Conservation (phyloP, 129 eudicot species). For the Artemisia tridentata region DNA sequence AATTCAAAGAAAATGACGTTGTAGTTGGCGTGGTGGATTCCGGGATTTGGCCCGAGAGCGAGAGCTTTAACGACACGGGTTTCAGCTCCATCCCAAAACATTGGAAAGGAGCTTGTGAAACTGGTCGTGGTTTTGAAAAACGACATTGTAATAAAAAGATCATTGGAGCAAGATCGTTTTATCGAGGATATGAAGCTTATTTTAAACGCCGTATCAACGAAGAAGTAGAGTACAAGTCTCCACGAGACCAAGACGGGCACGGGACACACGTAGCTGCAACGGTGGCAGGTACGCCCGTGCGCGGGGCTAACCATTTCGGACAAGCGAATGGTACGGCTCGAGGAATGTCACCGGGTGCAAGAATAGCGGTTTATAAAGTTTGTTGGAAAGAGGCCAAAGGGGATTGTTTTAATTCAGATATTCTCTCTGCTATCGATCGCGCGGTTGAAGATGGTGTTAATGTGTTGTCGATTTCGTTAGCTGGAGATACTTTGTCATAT, state of each 20-base stretch:
- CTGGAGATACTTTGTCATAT: constrained; percentile 59
- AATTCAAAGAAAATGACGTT: constrained; percentile 36
- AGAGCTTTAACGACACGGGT: constrained; percentile 60
- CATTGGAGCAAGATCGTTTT: constrained; percentile 61
- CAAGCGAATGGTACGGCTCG: constrained; percentile 58
- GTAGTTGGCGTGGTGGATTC: constrained; percentile 69
- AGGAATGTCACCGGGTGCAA: constrained; percentile 62
- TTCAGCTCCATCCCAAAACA: constrained; percentile 39
- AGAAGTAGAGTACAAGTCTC: constrained; percentile 54
- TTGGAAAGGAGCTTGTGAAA: constrained; percentile 68
- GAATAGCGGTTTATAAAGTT: constrained; percentile 68
- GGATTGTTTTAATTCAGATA: constrained; percentile 69
- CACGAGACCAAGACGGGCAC: constrained; percentile 75
- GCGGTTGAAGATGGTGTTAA: constrained; percentile 70
- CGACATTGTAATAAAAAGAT: constrained; percentile 53
- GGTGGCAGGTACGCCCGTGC: constrained; percentile 56
- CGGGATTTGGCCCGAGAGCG: constrained; percentile 78
- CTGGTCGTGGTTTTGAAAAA: constrained; percentile 44
- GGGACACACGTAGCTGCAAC: constrained; percentile 76
- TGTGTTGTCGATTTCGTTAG: constrained; percentile 65
- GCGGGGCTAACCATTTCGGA: constrained; percentile 55
- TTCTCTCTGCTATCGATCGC: constrained; percentile 61
- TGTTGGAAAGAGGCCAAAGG: constrained; percentile 48
- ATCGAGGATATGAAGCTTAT: constrained; percentile 61
- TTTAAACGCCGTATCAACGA: constrained; percentile 38